Percentiles rank a stretch among this genome's conserved stretches.
These are phyloP conservation scores for Selaginella moellendorffii DNA, from an alignment of 75 land plant species.

Conservation along the genomic window DNA sequence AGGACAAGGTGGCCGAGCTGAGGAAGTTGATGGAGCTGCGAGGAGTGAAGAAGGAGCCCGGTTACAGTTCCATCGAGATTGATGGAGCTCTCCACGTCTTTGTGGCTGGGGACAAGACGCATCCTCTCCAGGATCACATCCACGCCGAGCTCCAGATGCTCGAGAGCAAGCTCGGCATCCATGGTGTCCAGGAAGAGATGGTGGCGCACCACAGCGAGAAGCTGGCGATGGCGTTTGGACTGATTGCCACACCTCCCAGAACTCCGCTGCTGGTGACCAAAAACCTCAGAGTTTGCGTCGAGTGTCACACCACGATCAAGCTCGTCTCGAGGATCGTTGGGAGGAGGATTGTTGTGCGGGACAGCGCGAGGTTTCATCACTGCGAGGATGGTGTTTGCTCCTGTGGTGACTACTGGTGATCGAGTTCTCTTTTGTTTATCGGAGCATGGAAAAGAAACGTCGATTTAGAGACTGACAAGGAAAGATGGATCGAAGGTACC, in stretches of 20 bases:
- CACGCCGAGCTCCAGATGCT: not conserved
- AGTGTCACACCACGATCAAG: not conserved
- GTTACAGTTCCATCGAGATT: not conserved
- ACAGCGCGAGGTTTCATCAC: not conserved
- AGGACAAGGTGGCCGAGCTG: not conserved
- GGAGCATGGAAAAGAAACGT: no score
- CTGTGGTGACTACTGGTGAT: slow-evolving; percentile 6
- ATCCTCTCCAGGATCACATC: not conserved
- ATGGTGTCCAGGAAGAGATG: not conserved
- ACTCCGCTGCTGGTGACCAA: not conserved
- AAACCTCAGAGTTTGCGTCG: not conserved
- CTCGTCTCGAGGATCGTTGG: slow-evolving; percentile 7
- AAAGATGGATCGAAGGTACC: no score
- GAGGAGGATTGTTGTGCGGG: slow-evolving; percentile 2
- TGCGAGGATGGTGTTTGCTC: slow-evolving; percentile 6
- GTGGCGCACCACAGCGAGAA: not conserved
- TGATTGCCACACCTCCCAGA: not conserved
- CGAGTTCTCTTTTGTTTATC: no score
- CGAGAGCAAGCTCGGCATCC: not conserved
- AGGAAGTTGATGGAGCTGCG: not conserved
- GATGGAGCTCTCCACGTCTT: not conserved
- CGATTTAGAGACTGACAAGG: no score
- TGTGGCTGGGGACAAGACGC: not conserved
- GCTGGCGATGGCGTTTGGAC: slow-evolving; percentile 3
- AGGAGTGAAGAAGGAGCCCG: not conserved